Evolutionary conservation across 176 grass and related monocot species (phyloP).

Genomic region (Olyra latifolia): DNA sequence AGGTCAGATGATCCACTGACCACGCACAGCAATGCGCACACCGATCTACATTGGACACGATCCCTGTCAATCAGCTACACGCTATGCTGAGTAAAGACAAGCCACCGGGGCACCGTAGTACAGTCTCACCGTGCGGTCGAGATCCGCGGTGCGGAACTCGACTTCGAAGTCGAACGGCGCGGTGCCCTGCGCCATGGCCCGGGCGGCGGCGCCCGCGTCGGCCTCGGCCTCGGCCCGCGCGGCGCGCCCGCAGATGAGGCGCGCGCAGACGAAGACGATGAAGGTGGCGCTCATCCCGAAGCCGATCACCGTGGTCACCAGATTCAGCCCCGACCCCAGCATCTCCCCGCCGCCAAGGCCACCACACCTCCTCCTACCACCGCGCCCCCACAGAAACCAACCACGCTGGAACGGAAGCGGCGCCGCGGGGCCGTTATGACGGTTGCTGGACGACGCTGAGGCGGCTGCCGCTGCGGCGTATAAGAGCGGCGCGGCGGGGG

Average conservation of each 20-base stretch:
- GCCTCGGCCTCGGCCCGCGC: constrained; percentile 43
- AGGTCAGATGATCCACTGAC: neutral
- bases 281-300: constrained; percentile 98
- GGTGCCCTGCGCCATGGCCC: constrained; percentile 35
- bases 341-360: constrained; percentile 32
- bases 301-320: constrained; percentile 94
- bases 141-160: constrained; percentile 70
- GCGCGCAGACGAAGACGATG: constrained; percentile 92
- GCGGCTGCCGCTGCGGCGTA: constrained; percentile 33
- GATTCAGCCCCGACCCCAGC: constrained; percentile 85
- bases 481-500: constrained; percentile 49
- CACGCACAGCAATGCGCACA: neutral
- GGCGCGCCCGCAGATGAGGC: constrained; percentile 79
- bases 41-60: neutral
- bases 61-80: neutral
- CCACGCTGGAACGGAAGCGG: too few relatives aligned
- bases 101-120: neutral
- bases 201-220: constrained; percentile 9
- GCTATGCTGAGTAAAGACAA: neutral
- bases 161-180: constrained; percentile 64
- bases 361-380: neutral
- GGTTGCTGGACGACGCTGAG: neutral
- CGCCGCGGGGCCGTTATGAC: neutral
- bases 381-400: neutral
- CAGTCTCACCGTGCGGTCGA: constrained; percentile 57